phyloP scores from a whole-genome alignment of 163 green algal genomes.

The Scenedesmus sp. region DNA sequence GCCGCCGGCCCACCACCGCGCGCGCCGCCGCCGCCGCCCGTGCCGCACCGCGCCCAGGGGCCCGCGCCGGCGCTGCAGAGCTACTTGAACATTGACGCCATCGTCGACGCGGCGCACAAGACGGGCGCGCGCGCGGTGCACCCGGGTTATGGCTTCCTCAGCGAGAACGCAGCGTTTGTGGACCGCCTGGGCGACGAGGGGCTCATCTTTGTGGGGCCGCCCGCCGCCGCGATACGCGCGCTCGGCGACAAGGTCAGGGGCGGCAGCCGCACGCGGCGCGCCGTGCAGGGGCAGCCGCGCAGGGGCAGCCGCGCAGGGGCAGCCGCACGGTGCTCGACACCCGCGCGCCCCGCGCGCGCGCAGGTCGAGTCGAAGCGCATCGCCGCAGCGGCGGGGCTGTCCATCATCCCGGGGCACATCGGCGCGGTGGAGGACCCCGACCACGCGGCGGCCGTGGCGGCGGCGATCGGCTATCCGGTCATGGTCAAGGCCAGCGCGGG shows the following conservation, averaged over 20 bases:
- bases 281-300: background rate
- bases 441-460: constrained; percentile 14
- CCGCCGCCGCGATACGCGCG: constrained; percentile 76
- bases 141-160: constrained; percentile 87
- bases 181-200: constrained; percentile 61
- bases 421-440: constrained; percentile 22
- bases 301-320: background rate
- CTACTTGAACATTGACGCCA: constrained; percentile 75
- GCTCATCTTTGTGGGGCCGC: constrained; percentile 81
- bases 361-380: constrained; percentile 58
- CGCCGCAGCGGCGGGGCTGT: constrained; percentile 56
- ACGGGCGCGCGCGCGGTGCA: constrained; percentile 67
- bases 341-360: background rate
- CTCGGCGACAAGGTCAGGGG: constrained; percentile 77
- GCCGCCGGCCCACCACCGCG: no score
- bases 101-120: constrained; percentile 56
- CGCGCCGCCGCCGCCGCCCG: no score
- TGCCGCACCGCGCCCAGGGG: constrained; percentile 75
- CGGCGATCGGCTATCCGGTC: constrained; percentile 80
- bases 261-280: no score
- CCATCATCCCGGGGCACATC: constrained; percentile 35
- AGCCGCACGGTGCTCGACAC: no score
- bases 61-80: constrained; percentile 67
- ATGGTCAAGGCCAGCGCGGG: constrained; percentile 95
- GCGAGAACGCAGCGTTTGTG: constrained; percentile 81